Base-by-base conservation (phyloP, 1,139 yeast genomes). In the Arxiozyma slooffiae region DNA sequence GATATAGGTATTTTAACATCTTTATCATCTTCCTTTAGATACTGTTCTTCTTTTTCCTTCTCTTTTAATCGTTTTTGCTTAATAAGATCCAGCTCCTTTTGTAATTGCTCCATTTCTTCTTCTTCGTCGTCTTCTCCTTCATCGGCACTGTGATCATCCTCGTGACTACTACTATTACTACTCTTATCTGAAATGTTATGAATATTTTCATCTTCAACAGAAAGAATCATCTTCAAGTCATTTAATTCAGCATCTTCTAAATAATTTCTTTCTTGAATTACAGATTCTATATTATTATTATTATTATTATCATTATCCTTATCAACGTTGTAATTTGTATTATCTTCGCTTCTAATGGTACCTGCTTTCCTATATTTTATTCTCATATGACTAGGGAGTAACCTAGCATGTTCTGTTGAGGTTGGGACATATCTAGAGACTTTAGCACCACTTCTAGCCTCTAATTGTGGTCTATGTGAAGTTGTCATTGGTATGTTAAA, bases 391-490 rank as follows among this genome's bases (percentile, higher is more conserved):
- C 85, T 88, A 0, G 92, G 85, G 18, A 85, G 71, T 16, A 79
- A 71, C 48, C 95, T 71, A 1, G 88, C 76, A 65, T 88, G 96
- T 16, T 73, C 67, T 14, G 82, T 85, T 50, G 70, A 50, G 44
- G 75, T 64, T 40, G 72, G 68, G 51, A 66, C 61, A 48, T 75
- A 68, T 34, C 71, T 72, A 57, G 78, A 61, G 47, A 73, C 66
- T 47, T 72, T 74, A 58, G 79, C 79, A 4, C 96, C 97, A 59
- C 81, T 76, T 52, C 95, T 89, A 53, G 92, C 86, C 61, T 89
- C 96, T 55, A 87, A 75, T 8, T 95, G 87, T 0, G 97, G 96
- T 64, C 95, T 76, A 63, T 87, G 96, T 47, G 94, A 92, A 2
- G 95, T 83, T 1, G 95, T 85, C 96, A 87, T 87, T 11, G 14